Base-by-base conservation (phyloP, 2,329 filamentous ascomycete genomes). In the Clarireedia paspali region DNA sequence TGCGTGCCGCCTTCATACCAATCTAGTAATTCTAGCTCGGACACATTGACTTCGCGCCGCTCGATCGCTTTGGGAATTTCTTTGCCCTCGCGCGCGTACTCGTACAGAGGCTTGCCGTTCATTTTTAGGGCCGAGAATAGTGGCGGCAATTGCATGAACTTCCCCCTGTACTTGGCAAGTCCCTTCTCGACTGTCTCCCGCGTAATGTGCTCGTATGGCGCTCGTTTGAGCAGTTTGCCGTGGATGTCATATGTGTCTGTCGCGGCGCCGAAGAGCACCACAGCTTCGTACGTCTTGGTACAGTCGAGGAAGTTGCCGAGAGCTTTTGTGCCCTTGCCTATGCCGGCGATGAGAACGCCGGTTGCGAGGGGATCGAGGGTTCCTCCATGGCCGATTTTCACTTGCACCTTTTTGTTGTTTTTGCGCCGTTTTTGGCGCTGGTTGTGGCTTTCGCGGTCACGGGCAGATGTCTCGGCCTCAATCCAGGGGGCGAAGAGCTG, bases 311-410 rank as follows among this genome's bases (percentile, higher is more conserved):
- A 97, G 38, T 83, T 76, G 42, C 81, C 76, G 1, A 99, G 79
- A 14, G 80, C 75, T 72, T 97, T 99, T 55, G 94, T 99, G 40
- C 89, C 94, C 57, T 81, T 84, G 38, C 92, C 94, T 52, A 96
- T 79, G 55, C 92, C 94, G 6, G 94, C 78, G 60, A 97, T 91
- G 50, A 99, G 80, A 24, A 99, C 89, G 47, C 94, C 94, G 1
- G 91, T 96, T 7, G 94, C 94, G 66, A 96, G 80, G 26, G 94
- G 94, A 68, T 99, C 94, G 17, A 99, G 80, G 1, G 94, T 99
- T 45, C 94, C 94, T 59, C 94, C 94, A 73, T 99, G 94, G 36
- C 94, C 94, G 67, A 97, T 88, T 76, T 97, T 99, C 64, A 97
- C 86, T 60, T 89, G 82, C 5, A 85, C 79, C 70, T 82, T 81